Evolutionary conservation across 345 rosid genomes (phyloP).

Genomic region (Hypericum perforatum): DNA sequence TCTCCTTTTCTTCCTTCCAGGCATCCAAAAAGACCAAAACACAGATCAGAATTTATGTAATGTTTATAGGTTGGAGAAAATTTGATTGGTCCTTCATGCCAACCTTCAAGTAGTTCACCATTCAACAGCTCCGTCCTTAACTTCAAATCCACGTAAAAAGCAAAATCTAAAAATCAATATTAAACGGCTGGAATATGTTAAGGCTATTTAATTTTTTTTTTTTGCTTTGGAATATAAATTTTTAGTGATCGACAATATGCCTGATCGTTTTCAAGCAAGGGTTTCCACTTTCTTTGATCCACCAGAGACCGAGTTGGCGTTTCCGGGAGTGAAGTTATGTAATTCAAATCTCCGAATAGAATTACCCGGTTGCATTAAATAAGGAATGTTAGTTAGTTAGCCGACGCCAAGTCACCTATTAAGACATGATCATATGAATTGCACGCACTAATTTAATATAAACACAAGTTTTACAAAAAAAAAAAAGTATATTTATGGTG

Average conservation of each 20-base stretch:
- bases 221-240: too few species aligned
- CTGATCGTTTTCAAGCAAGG: conserved; percentile 60
- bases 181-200: not conserved
- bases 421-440: too few species aligned
- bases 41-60: not conserved
- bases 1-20: not conserved
- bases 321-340: conserved; percentile 63
- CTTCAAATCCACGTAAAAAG: conserved; percentile 3
- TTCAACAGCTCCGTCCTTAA: not conserved
- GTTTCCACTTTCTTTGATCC: conserved; percentile 44
- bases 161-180: not conserved
- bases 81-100: not conserved
- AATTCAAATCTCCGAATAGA: conserved; percentile 73
- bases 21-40: not conserved
- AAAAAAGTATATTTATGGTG: too few species aligned
- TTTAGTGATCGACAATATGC: conserved; percentile 13
- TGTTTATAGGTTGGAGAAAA: not conserved
- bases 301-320: conserved; percentile 44
- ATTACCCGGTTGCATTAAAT: conserved; percentile 45
- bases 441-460: too few species aligned
- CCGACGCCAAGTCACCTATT: too few species aligned
- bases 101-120: too few species aligned
- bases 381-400: too few species aligned
- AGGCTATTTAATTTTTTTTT: too few species aligned
- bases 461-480: too few species aligned